Base-by-base conservation (phyloP, 2,329 filamentous ascomycete species). In the Trichoderma guizhouense region DNA sequence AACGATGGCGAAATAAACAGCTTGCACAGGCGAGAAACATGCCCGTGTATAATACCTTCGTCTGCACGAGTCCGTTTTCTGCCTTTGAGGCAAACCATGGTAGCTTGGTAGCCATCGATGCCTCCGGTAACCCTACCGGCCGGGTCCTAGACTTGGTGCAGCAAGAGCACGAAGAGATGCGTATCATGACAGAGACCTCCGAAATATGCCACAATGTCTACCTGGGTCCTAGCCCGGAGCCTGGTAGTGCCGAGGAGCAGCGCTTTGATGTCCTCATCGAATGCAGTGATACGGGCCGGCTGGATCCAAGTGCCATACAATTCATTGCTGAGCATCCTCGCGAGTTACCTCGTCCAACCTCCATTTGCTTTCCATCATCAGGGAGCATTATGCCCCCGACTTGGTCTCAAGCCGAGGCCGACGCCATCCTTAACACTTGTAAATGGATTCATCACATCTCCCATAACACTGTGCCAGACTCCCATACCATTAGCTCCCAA, bases 161-260 rank as follows among this genome's bases (percentile, higher is more conserved):
- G 76, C 93, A 94, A 83, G 96, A 99, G 81, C 88, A 95, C 71
- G 82, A 89, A 64, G 96, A 99, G 83, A 98, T 99, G 95, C 94
- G 93, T 80, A 87, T 87, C 72, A 98, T 98, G 95, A 95, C 95
- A 12, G 90, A 90, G 76, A 92, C 95, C 3, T 94, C 94, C 0
- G 93, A 97, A 80, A 97, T 98, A 74, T 91, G 93, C 68, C 87
- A 89, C 75, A 98, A 98, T 78, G 93, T 98, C 30, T 98, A 92
- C 88, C 86, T 98, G 72, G 96, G 96, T 0, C 93, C 94, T 2
- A 96, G 94, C 0, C 94, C 94, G 0, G 93, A 97, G 75, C 85
- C 88, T 2, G 84, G 86, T 1, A 84, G 86, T 77, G 82, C 84
- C 2, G 86, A 90, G 39, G 87, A 91, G 70, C 81, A 84, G n/a